Evolutionary conservation across 2,329 filamentous ascomycete species (phyloP).

Genomic region (Trichoderma koningiopsis): DNA sequence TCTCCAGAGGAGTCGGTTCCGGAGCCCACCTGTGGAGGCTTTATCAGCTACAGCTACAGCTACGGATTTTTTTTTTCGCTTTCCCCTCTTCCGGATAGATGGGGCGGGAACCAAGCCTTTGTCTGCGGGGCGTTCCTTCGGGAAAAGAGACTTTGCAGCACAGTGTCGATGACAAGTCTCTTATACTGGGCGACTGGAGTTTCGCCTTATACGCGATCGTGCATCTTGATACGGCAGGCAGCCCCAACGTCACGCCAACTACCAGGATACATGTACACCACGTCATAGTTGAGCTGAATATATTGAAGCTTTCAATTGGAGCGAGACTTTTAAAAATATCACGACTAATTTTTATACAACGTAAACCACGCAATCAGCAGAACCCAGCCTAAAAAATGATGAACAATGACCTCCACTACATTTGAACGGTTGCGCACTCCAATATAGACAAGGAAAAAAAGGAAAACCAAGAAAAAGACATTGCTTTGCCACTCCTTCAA

Average conservation of each 20-base stretch:
- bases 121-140: not conserved
- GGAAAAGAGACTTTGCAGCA: conserved; percentile 15
- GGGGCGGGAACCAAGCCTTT: not conserved
- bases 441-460: not conserved
- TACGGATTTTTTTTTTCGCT: not conserved
- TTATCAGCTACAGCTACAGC: not conserved
- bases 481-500: not conserved
- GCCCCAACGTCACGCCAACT: not conserved
- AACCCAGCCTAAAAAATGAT: not conserved
- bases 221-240: conserved; percentile 16
- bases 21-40: conserved; percentile 7
- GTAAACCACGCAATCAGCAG: not conserved
- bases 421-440: not conserved
- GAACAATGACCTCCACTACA: not conserved
- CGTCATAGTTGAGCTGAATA: not conserved
- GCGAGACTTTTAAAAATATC: not conserved
- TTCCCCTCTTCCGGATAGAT: not conserved
- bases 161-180: conserved; percentile 6
- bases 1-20: not conserved
- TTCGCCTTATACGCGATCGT: conserved; percentile 13
- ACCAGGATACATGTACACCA: not conserved
- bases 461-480: not conserved
- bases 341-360: not conserved
- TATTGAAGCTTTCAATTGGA: not conserved
- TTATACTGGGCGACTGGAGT: conserved; percentile 21